phyloP scores from a whole-genome alignment of 176 grass and related monocot species.

The Pontederia paniculata region DNA sequence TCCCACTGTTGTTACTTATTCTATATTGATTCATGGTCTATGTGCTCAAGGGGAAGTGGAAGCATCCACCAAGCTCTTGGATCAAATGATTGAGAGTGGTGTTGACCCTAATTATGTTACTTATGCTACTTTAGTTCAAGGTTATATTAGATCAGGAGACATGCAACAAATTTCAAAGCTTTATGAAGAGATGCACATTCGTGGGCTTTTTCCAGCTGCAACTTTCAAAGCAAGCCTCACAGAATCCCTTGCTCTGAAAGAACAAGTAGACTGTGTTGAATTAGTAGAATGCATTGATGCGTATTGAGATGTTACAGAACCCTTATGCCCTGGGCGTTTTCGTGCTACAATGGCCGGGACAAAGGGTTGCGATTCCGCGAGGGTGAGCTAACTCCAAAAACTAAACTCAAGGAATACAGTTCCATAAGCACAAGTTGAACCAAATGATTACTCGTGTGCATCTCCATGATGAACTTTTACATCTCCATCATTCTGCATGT shows the following conservation, averaged over 20 bases:
- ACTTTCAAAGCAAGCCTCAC: constrained; percentile 17
- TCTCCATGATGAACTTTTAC: too few relatives aligned
- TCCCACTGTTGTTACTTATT: constrained; percentile 75
- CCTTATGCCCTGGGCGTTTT: too few relatives aligned
- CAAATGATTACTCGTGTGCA: too few relatives aligned
- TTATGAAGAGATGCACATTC: constrained; percentile 74
- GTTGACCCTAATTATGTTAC: constrained; percentile 85
- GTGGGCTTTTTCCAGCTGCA: constrained; percentile 41
- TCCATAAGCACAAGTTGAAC: too few relatives aligned
- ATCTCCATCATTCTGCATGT: too few relatives aligned
- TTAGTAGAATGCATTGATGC: constrained; percentile 4
- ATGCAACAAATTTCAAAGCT: constrained; percentile 66
- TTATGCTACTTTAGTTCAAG: constrained; percentile 70
- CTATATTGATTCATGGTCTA: constrained; percentile 82
- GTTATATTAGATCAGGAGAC: constrained; percentile 63
- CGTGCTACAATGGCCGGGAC: too few relatives aligned
- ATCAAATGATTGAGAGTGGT: constrained; percentile 87
- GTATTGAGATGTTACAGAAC: constrained; percentile 4
- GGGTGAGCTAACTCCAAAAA: too few relatives aligned
- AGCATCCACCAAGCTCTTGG: constrained; percentile 78
- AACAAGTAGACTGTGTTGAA: neutral
- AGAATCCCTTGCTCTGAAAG: constrained; percentile 11
- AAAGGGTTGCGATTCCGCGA: too few relatives aligned
- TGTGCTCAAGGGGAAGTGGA: constrained; percentile 81
- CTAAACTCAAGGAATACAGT: too few relatives aligned